Base-by-base conservation (phyloP, 2,329 filamentous ascomycete genomes). In the Penicillium glabrum region DNA sequence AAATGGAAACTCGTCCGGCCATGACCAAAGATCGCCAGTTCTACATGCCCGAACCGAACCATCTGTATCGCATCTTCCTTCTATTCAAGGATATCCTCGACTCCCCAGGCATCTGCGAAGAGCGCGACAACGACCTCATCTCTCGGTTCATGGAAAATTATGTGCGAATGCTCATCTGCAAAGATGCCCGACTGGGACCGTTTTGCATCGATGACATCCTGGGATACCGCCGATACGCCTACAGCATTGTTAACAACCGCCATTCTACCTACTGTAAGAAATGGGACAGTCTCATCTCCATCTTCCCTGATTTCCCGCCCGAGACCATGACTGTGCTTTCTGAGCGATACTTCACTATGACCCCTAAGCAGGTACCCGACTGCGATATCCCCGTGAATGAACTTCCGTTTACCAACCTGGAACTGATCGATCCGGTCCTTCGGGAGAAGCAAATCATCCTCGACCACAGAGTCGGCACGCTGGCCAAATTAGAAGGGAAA, bases 261-360 rank as follows among this genome's bases (percentile, higher is more conserved):
- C 26, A 53, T n/a, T 67, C 62, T 19, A 50, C 39, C 44, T 72
- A 70, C 44, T 63, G 55, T 35, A 51, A 54, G 35, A 69, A 70
- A 54, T 76, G 74, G 74, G 58, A 44, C n/a, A 57, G 57, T 1
- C 58, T 71, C 14, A 62, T 69, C 23, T 59, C 69, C 6, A 59
- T 70, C 51, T 72, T 74, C 39, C 59, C 69, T 13, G 57, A 66
- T 29, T 66, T 73, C 6, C 63, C 70, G 2, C 55, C 52, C 4
- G 64, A 73, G 44, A 59, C 69, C n/a, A 60, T 75, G 19, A 61
- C 63, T 4, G 46, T 65, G 5, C 59, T 74, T n/a, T 72, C 72
- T 0, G 72, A 76, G 61, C 75, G 71, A 37, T 77, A 75, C 54
- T 65, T 72, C 31, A 53, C 66, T 0, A 56, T 72, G n/a, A 33